Evolutionary conservation across 2,329 filamentous ascomycete species (phyloP).

Genomic region (Penicillium palitans): DNA sequence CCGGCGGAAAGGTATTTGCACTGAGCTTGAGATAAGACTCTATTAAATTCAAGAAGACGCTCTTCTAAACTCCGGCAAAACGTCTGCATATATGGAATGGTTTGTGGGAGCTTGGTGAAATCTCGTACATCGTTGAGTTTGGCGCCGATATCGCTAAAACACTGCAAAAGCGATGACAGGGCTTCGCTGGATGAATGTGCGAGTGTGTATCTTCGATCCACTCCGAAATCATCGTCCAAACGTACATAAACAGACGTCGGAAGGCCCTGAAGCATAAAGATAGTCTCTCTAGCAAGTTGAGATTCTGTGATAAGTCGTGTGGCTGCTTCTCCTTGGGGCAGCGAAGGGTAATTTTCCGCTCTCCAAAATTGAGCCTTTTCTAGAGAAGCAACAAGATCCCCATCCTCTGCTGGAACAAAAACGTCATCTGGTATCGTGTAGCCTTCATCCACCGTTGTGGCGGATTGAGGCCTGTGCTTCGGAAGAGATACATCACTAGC

Average conservation of each 20-base stretch:
- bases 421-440: slow-evolving; percentile 38
- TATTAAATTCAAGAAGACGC: slow-evolving; percentile 61
- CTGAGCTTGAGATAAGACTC: slow-evolving; percentile 60
- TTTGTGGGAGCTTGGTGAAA: slow-evolving; percentile 51
- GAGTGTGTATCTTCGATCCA: slow-evolving; percentile 41
- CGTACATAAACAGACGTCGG: slow-evolving; percentile 68
- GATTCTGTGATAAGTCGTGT: slow-evolving; percentile 62
- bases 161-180: slow-evolving; percentile 36
- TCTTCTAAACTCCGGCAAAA: slow-evolving; percentile 65
- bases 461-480: slow-evolving; percentile 29
- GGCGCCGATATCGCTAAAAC: slow-evolving; percentile 52
- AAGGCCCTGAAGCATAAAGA: slow-evolving; percentile 83
- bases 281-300: slow-evolving; percentile 70
- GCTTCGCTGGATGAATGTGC: slow-evolving; percentile 35
- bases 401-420: slow-evolving; percentile 34
- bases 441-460: slow-evolving; percentile 31
- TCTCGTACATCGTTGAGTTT: slow-evolving; percentile 50
- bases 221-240: slow-evolving; percentile 33
- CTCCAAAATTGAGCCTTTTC: slow-evolving; percentile 53
- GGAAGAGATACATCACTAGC: slow-evolving; percentile 36
- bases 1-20: slow-evolving; percentile 57
- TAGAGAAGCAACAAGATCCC: slow-evolving; percentile 42
- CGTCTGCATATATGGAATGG: slow-evolving; percentile 65
- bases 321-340: slow-evolving; percentile 18
- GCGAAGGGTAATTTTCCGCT: slow-evolving; percentile 22